Base-by-base conservation (phyloP, 2,329 filamentous ascomycete species). In the Trichoderma semiorbis region DNA sequence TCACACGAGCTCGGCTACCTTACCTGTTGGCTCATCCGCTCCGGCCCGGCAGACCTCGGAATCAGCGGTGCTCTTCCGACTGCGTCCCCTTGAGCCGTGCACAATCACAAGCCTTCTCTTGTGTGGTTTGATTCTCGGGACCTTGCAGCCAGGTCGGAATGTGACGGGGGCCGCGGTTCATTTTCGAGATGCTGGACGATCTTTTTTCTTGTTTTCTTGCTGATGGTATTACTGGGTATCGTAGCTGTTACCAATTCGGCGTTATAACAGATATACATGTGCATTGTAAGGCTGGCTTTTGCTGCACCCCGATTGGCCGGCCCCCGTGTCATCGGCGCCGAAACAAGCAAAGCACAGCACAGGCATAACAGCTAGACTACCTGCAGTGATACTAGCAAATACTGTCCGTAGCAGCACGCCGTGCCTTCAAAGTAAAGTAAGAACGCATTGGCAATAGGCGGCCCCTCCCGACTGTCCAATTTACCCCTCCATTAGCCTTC, bases 1-100 rank as follows among this genome's bases (percentile, higher is more conserved):
- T 21, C 39, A 62, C 57, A 30, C 55, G 66, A 62, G 57, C 62
- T 71, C 61, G 69, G 69, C 61, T 65, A 58, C 61, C 26, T 47
- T 7, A 3, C 39, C 28, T n/a, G 28, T 5, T 2, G 26, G 28
- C 10, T 2, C 10, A 50, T 14, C 50, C 21, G 30, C 64, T 55
- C 64, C 64, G 64, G 69, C 36, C 70, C 70, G 70, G 70, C 32
- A 57, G 58, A 72, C 70, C 70, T 72, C 70, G 70, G 70, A 72
- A 71, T 55, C 53, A 71, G 24, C 66, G 66, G 53, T 36, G 12
- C 34, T 36, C 34, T 36, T 36, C 34, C 34, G 34, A 36, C 34
- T 36, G 34, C 34, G 14, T 36, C 34, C 34, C 34, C 34, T 26
- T 32, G 2, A 58, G 28, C 53, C 24, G 30, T 21, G n/a, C 18